phyloP scores from a whole-genome alignment of 768 basidiomycete species.

The Chlorophyllum brunneum region DNA sequence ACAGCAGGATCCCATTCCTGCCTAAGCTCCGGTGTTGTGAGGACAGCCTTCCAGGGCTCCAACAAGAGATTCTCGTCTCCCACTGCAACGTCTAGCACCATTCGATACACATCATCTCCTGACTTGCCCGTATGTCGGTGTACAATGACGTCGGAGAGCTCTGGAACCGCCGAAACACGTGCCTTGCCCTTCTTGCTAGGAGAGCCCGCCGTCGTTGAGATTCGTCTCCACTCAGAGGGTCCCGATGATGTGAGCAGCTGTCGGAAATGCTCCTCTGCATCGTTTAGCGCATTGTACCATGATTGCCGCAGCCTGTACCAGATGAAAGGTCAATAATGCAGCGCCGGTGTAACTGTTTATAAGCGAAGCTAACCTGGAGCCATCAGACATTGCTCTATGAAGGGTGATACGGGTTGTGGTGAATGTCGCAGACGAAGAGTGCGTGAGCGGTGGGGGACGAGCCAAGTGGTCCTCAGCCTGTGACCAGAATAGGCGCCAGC shows the following conservation, averaged over 20 bases:
- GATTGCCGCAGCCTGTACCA: constrained; percentile 66
- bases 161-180: constrained; percentile 46
- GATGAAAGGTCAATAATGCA: constrained; percentile 7
- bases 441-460: neutral
- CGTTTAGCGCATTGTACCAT: constrained; percentile 73
- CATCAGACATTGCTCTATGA: constrained; percentile 28
- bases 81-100: constrained; percentile 73
- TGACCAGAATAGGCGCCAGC: constrained; percentile 13
- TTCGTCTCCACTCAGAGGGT: constrained; percentile 78
- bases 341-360: neutral
- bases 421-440: neutral
- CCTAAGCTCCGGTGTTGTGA: constrained; percentile 83
- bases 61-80: constrained; percentile 61
- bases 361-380: constrained; percentile 22
- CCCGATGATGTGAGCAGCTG: constrained; percentile 60
- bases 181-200: constrained; percentile 60
- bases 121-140: constrained; percentile 67
- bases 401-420: neutral
- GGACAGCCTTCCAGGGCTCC: constrained; percentile 76
- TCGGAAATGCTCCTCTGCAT: constrained; percentile 75
- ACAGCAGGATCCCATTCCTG: constrained; percentile 95
- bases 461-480: neutral
- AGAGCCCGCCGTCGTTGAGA: constrained; percentile 44
- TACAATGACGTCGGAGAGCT: constrained; percentile 69
- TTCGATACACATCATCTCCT: constrained; percentile 77